Conservation (phyloP, 352 stramenopile genomes). For the Globisporangium parvum region DNA sequence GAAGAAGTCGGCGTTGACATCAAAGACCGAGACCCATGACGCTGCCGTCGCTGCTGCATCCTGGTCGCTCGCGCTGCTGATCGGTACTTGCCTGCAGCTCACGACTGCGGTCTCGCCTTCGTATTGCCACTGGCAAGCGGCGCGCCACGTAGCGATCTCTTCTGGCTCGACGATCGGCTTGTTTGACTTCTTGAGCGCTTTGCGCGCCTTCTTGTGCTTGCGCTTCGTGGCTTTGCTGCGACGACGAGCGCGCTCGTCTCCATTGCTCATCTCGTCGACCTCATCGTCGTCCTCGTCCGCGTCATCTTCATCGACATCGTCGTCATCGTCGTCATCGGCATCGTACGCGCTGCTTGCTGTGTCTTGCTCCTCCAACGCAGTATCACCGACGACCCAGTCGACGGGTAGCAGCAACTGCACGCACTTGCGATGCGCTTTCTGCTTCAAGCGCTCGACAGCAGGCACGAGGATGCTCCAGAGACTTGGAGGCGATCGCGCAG, state of each 20-base stretch:
- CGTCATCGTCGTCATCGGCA: slow-evolving; percentile 25
- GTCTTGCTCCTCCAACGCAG: slow-evolving; percentile 37
- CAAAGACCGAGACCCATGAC: slow-evolving; percentile 18
- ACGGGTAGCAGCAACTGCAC: slow-evolving; percentile 50
- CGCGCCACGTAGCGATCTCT: slow-evolving; percentile 22
- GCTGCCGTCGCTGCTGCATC: not conserved
- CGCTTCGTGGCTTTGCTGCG: slow-evolving; percentile 15
- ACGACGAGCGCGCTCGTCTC: slow-evolving; percentile 11
- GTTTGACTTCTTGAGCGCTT: slow-evolving; percentile 10
- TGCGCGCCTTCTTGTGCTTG: slow-evolving; percentile 16
- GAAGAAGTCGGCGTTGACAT: slow-evolving; percentile 18
- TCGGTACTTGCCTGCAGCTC: too few species aligned
- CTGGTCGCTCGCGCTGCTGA: not conserved
- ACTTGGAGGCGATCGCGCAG: not conserved
- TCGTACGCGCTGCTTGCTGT: slow-evolving; percentile 1
- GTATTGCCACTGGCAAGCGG: slow-evolving; percentile 19
- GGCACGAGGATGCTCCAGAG: slow-evolving; percentile 31
- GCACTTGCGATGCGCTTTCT: slow-evolving; percentile 58
- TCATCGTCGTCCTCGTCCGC: slow-evolving; percentile 38
- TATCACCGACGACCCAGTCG: slow-evolving; percentile 56
- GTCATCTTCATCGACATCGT: slow-evolving; percentile 28
- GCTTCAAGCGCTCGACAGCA: slow-evolving; percentile 45
- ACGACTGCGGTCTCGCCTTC: slow-evolving; percentile 41
- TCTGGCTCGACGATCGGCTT: slow-evolving; percentile 27
- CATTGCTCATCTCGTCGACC: slow-evolving; percentile 16